Percentiles rank a stretch among this genome's conserved stretches.
These are phyloP conservation scores for Cercospora zeina DNA, from an alignment of 2,329 filamentous ascomycete genomes.

Conservation along the genomic window DNA sequence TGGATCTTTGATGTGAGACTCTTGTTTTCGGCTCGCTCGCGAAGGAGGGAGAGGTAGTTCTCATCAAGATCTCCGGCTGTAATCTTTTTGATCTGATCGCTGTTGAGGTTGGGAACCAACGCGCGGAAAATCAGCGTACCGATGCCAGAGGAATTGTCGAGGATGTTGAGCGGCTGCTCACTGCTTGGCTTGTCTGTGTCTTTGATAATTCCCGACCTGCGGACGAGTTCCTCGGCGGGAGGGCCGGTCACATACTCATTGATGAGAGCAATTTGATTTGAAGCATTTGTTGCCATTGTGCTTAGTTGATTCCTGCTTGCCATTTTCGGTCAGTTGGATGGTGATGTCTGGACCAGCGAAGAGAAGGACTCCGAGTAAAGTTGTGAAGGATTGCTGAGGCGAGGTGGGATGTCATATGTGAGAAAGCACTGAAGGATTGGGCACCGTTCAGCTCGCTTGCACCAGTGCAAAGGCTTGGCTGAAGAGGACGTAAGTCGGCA, in stretches of 20 bases:
- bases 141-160: constrained; percentile 14
- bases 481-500: neutral
- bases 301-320: neutral
- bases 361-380: neutral
- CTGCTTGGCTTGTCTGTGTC: neutral
- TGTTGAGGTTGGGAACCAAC: neutral
- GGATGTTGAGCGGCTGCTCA: neutral
- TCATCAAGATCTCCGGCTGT: constrained; percentile 7
- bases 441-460: constrained; percentile 1
- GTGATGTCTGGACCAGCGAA: too few species aligned
- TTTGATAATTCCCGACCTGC: neutral
- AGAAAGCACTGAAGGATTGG: neutral
- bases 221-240: constrained; percentile 7
- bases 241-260: constrained; percentile 7
- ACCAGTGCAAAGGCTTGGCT: neutral
- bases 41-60: constrained; percentile 7
- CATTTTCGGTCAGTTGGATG: neutral
- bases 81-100: neutral
- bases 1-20: neutral
- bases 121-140: neutral
- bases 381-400: neutral
- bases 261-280: constrained; percentile 9
- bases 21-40: neutral
- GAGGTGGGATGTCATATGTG: neutral
- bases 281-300: constrained; percentile 10